These are phyloP conservation scores for Phylloporus scabripes DNA, from an alignment of 768 basidiomycete genomes.

Conservation along the genomic window DNA sequence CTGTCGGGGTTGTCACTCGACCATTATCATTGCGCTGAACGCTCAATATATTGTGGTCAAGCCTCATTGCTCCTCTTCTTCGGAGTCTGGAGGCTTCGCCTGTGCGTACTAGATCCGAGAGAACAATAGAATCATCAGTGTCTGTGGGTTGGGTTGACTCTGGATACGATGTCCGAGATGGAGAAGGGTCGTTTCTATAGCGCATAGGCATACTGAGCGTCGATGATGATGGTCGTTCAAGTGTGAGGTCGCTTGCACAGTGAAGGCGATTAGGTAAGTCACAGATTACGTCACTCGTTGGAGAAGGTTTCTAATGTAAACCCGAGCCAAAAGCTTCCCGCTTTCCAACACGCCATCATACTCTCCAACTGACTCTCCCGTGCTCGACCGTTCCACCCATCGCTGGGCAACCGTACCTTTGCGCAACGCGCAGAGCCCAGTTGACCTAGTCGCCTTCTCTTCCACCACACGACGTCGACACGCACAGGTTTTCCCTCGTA, in stretches of 20 bases:
- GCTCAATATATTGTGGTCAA: constrained; percentile 39
- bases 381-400: no score
- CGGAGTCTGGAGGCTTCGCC: constrained; percentile 70
- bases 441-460: no score
- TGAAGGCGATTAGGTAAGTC: constrained; percentile 12
- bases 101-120: constrained; percentile 68
- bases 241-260: constrained; percentile 1
- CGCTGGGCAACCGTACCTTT: no score
- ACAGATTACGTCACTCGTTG: neutral
- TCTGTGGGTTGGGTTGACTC: constrained; percentile 37
- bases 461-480: no score
- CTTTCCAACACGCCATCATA: no score
- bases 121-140: constrained; percentile 62
- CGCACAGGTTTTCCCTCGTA: no score
- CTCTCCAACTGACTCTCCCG: no score
- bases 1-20: constrained; percentile 21
- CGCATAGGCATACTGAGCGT: constrained; percentile 28
- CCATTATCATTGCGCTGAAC: constrained; percentile 27
- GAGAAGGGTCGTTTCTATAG: constrained; percentile 20
- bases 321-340: no score
- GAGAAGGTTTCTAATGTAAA: no score
- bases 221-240: constrained; percentile 22
- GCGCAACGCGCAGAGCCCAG: no score
- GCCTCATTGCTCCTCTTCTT: constrained; percentile 66
- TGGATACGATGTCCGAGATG: constrained; percentile 5